phyloP scores from a whole-genome alignment of 116 monocot species.

The Posidonia oceanica region DNA sequence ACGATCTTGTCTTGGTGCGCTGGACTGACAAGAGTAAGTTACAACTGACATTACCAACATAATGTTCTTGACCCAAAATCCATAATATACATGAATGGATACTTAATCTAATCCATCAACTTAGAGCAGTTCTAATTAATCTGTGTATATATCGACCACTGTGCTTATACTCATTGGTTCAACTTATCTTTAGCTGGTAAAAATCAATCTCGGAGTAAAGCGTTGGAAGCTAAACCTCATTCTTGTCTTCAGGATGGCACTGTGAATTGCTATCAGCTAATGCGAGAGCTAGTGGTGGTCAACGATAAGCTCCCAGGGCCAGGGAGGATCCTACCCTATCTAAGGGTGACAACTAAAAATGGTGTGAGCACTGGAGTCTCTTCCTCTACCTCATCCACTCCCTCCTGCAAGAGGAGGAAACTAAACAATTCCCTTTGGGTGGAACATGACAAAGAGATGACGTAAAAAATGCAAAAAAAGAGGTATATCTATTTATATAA shows the following conservation, averaged over 20 bases:
- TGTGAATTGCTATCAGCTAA: conserved; percentile 30
- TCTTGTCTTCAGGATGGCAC: conserved; percentile 38
- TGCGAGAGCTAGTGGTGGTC: conserved; percentile 29
- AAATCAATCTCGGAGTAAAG: no score
- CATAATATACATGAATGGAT: no score
- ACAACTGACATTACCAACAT: no score
- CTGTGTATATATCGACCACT: no score
- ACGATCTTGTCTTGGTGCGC: conserved; percentile 39
- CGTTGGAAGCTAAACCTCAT: no score
- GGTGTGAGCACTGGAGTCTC: no score
- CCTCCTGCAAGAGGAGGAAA: conserved; percentile 52
- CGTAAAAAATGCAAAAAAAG: not conserved
- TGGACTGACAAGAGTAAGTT: conserved; percentile 41
- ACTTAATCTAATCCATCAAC: not conserved
- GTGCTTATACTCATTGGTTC: no score
- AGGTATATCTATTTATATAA: conserved; percentile 4
- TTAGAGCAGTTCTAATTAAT: not conserved
- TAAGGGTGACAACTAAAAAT: not conserved
- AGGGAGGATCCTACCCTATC: not conserved
- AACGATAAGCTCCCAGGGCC: conserved; percentile 4
- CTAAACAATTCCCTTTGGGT: conserved; percentile 15
- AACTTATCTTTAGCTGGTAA: no score
- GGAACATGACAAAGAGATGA: conserved; percentile 18
- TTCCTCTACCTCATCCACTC: conserved; percentile 6
- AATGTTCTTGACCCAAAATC: no score